Evolutionary conservation across 805 yeast genomes (phyloP), one percentile per base, ranked within the genome.

Genomic region (Candida koratica): DNA sequence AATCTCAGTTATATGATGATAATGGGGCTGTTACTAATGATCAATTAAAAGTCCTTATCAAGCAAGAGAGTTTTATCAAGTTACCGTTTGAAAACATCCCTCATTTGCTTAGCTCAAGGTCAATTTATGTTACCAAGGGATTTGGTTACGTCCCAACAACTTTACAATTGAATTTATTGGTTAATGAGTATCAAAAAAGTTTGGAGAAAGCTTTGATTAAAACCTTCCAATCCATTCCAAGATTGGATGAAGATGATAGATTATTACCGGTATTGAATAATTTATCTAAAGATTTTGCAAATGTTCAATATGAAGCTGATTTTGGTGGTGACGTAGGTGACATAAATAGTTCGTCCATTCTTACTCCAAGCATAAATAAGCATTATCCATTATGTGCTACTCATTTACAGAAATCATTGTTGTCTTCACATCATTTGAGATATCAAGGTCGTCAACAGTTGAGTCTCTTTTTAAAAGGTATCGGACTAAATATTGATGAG

Each of bases 231-330:
- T 73, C 84, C 14, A 63, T 88, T 37, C 94, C 96, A 5, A 71
- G 89, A 8, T 64, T 90, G 38, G 96, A 88, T 52, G 97, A 90
- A 62, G 96, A 88, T 52, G 94, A 88, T 54, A 69, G 99, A 39
- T 61, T 93, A 29, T 63, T 88, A 34, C 97, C 97, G 1, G 77
- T 93, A 18, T 67, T 93, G 44, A 78, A 79, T 50, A 88, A 89
- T 51, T 60, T 93, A 31, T 77, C 94, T 0, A 71, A 75, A 19
- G 65, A 65, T 47, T 67, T 67, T 42, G 58, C 69, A 18, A 60
- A 52, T 40, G 47, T 64, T 39, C 67, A 66, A 44, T 84, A 83
- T 50, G 74, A 82, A 2, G 63, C 81, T 5, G 60, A 71, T 20
- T 79, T 74, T 43, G 69, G 55, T 23, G 49, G 43, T 12, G 60